phyloP scores from a whole-genome alignment of 441 rosid species.

The Manihot esculenta region DNA sequence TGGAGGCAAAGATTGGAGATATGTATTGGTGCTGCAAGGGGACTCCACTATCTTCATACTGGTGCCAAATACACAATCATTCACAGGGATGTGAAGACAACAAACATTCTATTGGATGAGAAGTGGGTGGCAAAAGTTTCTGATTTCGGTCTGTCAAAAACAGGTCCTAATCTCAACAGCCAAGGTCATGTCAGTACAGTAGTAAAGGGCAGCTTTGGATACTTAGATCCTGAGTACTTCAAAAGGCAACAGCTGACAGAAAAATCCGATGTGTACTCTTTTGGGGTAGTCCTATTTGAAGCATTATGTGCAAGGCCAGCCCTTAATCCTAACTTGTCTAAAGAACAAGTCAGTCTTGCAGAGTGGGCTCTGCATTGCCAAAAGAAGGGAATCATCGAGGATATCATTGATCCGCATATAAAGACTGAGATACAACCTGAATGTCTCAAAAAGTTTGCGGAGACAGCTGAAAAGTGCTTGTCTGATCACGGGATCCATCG shows the following conservation, averaged over 20 bases:
- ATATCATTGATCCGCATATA: slow-evolving; percentile 52
- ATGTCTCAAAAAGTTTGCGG: slow-evolving; percentile 62
- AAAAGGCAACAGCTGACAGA: no score
- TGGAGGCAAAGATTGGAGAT: slow-evolving; percentile 79
- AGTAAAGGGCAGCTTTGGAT: no score
- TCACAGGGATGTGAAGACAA: slow-evolving; percentile 79
- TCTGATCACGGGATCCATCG: slow-evolving; percentile 75
- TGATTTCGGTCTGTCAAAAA: slow-evolving; percentile 76
- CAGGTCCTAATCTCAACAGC: slow-evolving; percentile 57
- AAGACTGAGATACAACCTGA: slow-evolving; percentile 53
- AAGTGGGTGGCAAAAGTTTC: slow-evolving; percentile 83
- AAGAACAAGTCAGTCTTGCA: slow-evolving; percentile 74
- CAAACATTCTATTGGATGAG: slow-evolving; percentile 71
- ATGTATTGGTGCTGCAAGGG: slow-evolving; percentile 69
- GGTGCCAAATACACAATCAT: slow-evolving; percentile 80
- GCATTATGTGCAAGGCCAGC: slow-evolving; percentile 67
- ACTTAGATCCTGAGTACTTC: no score
- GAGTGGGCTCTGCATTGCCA: slow-evolving; percentile 72
- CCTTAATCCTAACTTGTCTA: slow-evolving; percentile 57
- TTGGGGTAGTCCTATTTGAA: slow-evolving; percentile 78
- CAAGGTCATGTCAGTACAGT: slow-evolving; percentile 73
- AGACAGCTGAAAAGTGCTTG: slow-evolving; percentile 69
- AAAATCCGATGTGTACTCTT: slow-evolving; percentile 64
- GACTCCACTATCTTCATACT: slow-evolving; percentile 77
- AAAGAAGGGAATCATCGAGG: slow-evolving; percentile 49